Conservation (phyloP, 768 basidiomycete genomes). For the Mycena leptocephala region DNA sequence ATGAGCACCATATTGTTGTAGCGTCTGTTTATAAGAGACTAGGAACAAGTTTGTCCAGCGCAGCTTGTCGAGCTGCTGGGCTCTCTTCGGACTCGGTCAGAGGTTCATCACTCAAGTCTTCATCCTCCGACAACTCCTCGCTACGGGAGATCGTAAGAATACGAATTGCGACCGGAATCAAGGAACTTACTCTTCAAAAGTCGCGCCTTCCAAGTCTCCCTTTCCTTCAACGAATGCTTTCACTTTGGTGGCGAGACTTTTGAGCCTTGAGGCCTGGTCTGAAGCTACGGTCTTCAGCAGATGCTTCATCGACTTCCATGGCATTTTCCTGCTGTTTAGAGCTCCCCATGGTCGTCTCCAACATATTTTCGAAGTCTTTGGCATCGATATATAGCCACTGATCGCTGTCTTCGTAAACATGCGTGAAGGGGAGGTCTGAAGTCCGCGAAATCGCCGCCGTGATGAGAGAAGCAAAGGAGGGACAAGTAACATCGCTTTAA, state of each 20-base stretch:
- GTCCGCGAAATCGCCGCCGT: constrained; percentile 72
- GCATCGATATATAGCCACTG: constrained; percentile 90
- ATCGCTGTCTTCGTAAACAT: constrained; percentile 79
- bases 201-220: constrained; percentile 91
- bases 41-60: constrained; percentile 88
- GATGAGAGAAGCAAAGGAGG: constrained; percentile 84
- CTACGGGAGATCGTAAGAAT: constrained; percentile 44
- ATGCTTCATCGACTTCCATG: constrained; percentile 69
- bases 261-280: constrained; percentile 80
- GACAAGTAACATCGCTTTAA: constrained; percentile 66
- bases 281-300: constrained; percentile 67
- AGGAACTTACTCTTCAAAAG: constrained; percentile 87
- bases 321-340: constrained; percentile 42
- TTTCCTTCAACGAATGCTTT: constrained; percentile 92
- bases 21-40: too few relatives aligned
- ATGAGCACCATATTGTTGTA: too few relatives aligned
- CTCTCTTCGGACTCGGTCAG: constrained; percentile 57
- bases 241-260: constrained; percentile 87
- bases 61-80: constrained; percentile 66
- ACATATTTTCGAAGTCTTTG: constrained; percentile 81
- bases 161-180: background rate
- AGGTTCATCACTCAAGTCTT: constrained; percentile 69
- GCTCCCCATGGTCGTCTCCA: constrained; percentile 63
- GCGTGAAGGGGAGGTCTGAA: constrained; percentile 41
- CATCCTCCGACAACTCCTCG: constrained; percentile 77